phyloP scores from a whole-genome alignment of 2,329 filamentous ascomycete species.

The Aspergillus calidoustus region DNA sequence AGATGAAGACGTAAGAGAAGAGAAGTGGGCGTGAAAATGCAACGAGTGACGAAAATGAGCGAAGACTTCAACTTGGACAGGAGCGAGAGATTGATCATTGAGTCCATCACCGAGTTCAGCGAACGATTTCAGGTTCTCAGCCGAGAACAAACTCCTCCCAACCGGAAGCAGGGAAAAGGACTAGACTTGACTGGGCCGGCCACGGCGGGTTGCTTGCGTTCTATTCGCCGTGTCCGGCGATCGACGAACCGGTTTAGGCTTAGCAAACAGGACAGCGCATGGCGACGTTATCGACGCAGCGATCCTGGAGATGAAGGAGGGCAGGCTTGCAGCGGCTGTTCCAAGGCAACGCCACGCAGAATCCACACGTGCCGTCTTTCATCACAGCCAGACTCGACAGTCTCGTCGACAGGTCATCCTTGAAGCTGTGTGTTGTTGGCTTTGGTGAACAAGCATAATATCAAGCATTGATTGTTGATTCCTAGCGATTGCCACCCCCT shows the following conservation, averaged over 20 bases:
- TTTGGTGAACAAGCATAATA: background rate
- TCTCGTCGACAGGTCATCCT: too few species aligned
- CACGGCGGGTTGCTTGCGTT: background rate
- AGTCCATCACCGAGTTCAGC: conserved; percentile 9
- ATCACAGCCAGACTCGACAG: background rate
- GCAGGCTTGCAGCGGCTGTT: conserved; percentile 1
- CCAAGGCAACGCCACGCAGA: conserved; percentile 12
- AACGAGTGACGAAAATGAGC: conserved; percentile 17
- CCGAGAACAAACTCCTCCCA: background rate
- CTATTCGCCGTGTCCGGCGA: conserved; percentile 10
- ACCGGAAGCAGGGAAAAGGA: background rate
- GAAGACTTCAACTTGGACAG: background rate
- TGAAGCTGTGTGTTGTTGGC: background rate
- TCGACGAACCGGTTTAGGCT: conserved; percentile 10
- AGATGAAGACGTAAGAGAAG: conserved; percentile 10
- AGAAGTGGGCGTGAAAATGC: conserved; percentile 20
- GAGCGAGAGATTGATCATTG: conserved; percentile 8
- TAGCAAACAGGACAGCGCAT: conserved; percentile 3
- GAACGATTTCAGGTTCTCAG: conserved; percentile 9
- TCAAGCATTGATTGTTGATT: conserved; percentile 2
- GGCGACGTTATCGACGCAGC: conserved; percentile 2
- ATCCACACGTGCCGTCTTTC: background rate
- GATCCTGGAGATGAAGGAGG: conserved; percentile 7
- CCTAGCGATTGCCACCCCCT: conserved; percentile 21
- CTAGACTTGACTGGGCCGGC: background rate